Percentiles rank a stretch among this genome's conserved stretches.
These are phyloP conservation scores for Dalbergia cultrata DNA, from an alignment of 306 rosid species.

Conservation along the genomic window DNA sequence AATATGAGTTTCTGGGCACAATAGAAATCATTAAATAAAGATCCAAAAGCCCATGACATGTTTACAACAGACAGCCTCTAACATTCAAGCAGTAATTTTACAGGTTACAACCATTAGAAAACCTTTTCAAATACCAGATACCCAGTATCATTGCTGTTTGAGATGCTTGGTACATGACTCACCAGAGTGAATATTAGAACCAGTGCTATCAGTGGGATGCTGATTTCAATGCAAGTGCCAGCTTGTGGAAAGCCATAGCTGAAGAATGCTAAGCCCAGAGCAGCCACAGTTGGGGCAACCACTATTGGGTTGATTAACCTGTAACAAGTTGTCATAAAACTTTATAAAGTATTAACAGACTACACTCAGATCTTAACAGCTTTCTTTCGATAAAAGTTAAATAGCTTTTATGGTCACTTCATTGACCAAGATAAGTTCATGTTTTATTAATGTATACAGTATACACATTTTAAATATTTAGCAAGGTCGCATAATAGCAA, in stretches of 20 bases:
- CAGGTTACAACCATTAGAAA: conserved; percentile 1
- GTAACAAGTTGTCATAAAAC: conserved; percentile 42
- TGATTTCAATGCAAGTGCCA: conserved; percentile 89
- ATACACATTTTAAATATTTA: background rate
- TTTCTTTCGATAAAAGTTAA: conserved; percentile 21
- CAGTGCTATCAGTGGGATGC: conserved; percentile 81
- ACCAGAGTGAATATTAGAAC: conserved; percentile 85
- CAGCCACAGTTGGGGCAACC: conserved; percentile 97
- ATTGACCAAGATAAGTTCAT: conserved; percentile 35
- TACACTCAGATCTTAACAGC: background rate
- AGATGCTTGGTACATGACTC: conserved; percentile 42
- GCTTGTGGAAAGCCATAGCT: conserved; percentile 98
- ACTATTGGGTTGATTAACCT: conserved; percentile 93
- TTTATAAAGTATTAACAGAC: conserved; percentile 24
- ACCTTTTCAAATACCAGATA: conserved; percentile 10
- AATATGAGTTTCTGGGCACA: conserved; percentile 42
- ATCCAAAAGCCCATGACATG: background rate
- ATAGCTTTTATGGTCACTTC: conserved; percentile 29
- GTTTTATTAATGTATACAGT: background rate
- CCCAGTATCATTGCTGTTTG: conserved; percentile 15
- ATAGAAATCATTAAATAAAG: conserved; percentile 41
- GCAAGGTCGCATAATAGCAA: background rate
- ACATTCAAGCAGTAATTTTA: conserved; percentile 6
- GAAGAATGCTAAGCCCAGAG: conserved; percentile 93
- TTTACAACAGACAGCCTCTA: conserved; percentile 1